Evolutionary conservation across 768 basidiomycete species (phyloP).

Genomic region (Lentinula boryana): DNA sequence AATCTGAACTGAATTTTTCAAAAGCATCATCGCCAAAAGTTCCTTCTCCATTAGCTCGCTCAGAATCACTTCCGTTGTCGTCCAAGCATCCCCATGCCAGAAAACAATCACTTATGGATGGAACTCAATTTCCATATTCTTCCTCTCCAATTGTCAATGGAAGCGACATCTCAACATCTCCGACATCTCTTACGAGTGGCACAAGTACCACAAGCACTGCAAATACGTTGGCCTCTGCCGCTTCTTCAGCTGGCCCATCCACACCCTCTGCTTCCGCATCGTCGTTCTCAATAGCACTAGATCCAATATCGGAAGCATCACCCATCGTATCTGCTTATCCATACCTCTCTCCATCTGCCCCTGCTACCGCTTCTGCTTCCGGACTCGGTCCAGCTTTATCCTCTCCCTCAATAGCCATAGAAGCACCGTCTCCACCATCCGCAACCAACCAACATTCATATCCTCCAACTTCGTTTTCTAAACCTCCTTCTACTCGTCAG

Average conservation of each 20-base stretch:
- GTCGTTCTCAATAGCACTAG: conserved; percentile 41
- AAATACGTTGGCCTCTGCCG: background rate
- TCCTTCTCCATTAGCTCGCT: conserved; percentile 44
- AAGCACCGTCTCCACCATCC: conserved; percentile 24
- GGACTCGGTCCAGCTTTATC: conserved; percentile 4
- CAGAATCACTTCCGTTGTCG: conserved; percentile 43
- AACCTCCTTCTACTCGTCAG: background rate
- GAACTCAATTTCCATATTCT: conserved; percentile 12
- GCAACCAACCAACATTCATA: conserved; percentile 13
- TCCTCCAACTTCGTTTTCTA: background rate
- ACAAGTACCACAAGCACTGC: conserved; percentile 6
- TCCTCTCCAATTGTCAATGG: conserved; percentile 14
- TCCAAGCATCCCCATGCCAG: conserved; percentile 73
- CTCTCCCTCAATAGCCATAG: conserved; percentile 6
- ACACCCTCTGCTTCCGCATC: conserved; percentile 38
- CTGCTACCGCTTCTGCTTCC: conserved; percentile 7
- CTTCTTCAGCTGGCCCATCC: conserved; percentile 1
- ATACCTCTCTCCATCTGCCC: conserved; percentile 14
- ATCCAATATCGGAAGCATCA: conserved; percentile 30
- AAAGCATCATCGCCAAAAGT: conserved; percentile 28
- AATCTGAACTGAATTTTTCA: conserved; percentile 5
- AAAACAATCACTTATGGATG: conserved; percentile 63
- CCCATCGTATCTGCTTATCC: conserved; percentile 13
- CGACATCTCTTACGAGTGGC: conserved; percentile 11
- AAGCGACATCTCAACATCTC: background rate